A percentile compares a stretch with the other conserved stretches of the same genome.
Evolutionary conservation across 139 green algal genomes (phyloP).

Genomic region (Edaphochlamys debaryana): DNA sequence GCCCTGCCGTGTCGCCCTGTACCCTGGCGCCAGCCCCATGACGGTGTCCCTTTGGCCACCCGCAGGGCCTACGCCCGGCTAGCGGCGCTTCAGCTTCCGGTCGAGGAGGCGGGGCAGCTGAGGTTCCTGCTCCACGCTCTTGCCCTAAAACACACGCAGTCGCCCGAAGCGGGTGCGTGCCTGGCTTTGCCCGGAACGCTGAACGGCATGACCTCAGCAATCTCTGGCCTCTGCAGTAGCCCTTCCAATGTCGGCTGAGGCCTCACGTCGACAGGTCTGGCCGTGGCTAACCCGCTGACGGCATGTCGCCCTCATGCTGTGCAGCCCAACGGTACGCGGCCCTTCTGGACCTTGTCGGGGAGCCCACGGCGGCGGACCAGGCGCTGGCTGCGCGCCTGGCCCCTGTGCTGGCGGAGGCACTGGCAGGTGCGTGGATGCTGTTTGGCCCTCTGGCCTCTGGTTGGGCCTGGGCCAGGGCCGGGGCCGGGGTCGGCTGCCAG

Average conservation of each 20-base stretch:
- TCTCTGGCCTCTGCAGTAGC: too few species aligned
- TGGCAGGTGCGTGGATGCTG: not conserved
- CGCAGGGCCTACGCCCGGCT: constrained; percentile 49
- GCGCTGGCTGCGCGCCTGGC: constrained; percentile 18
- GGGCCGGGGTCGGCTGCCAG: too few species aligned
- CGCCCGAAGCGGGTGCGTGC: constrained; percentile 1
- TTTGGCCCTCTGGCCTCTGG: too few species aligned
- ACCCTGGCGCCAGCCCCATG: not conserved
- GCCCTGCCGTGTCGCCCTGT: not conserved
- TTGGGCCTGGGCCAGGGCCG: too few species aligned
- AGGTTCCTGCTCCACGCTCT: constrained; percentile 58
- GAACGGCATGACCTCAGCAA: too few species aligned
- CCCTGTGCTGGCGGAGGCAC: constrained; percentile 37
- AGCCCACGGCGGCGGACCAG: constrained; percentile 15
- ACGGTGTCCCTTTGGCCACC: not conserved
- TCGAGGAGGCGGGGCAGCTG: constrained; percentile 32
- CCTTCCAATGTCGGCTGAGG: too few species aligned
- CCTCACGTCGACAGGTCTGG: too few species aligned
- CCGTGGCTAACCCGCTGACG: too few species aligned
- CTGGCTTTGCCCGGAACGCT: not conserved
- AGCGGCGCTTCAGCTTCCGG: not conserved
- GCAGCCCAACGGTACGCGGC: constrained; percentile 20
- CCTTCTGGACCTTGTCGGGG: constrained; percentile 43
- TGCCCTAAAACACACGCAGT: constrained; percentile 21
- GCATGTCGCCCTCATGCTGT: too few species aligned